phyloP scores from a whole-genome alignment of 768 basidiomycete genomes.

The Macrolepiota fuliginosa region DNA sequence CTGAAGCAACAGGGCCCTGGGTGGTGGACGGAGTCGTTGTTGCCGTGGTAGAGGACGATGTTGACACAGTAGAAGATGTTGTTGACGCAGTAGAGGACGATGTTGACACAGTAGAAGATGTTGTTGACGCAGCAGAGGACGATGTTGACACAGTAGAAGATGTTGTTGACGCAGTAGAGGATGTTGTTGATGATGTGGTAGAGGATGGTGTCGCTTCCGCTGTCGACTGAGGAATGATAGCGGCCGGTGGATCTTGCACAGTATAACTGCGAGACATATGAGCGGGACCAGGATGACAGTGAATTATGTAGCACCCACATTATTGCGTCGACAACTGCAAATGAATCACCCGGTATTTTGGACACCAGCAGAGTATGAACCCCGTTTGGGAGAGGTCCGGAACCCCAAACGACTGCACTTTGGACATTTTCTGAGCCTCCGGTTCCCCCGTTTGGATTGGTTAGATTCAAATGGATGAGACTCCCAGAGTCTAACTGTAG shows the following conservation, averaged over 20 bases:
- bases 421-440: slow-evolving; percentile 37
- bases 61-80: not conserved
- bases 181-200: not conserved
- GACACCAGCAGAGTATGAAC: slow-evolving; percentile 35
- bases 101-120: no score
- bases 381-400: slow-evolving; percentile 28
- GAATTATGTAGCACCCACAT: slow-evolving; percentile 25
- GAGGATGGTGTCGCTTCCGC: no score
- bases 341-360: slow-evolving; percentile 31
- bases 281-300: not conserved
- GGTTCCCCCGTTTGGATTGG: slow-evolving; percentile 13
- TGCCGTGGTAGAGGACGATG: no score
- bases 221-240: no score
- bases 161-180: slow-evolving; percentile 18
- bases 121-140: not conserved
- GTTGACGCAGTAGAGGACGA: slow-evolving; percentile 16
- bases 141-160: not conserved
- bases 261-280: slow-evolving; percentile 12
- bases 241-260: not conserved
- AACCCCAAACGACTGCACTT: slow-evolving; percentile 35
- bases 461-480: slow-evolving; percentile 30
- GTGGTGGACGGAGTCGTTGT: not conserved
- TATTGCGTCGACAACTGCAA: slow-evolving; percentile 35
- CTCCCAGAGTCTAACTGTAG: slow-evolving; percentile 35
- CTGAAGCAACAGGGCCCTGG: not conserved